Evolutionary conservation across 371 early-diverging fungal genomes (phyloP).

Genomic region (Mortierella sp.): DNA sequence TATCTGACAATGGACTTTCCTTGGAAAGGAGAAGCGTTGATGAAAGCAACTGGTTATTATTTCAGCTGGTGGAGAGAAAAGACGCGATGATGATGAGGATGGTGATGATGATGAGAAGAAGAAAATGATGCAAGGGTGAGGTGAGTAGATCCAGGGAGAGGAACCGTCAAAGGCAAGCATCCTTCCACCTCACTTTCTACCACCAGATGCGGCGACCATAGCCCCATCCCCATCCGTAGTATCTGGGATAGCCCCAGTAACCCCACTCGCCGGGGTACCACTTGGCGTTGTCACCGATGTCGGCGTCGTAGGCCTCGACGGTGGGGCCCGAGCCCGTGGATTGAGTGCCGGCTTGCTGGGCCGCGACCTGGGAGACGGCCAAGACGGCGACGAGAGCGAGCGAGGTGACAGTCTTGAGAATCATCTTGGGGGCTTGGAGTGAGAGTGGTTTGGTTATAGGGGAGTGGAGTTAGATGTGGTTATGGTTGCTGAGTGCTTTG

Average conservation of each 20-base stretch:
- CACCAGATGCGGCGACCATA: background rate
- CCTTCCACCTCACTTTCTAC: background rate
- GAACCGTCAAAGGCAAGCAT: background rate
- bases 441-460: background rate
- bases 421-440: background rate
- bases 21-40: background rate
- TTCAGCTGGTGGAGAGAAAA: background rate
- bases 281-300: background rate
- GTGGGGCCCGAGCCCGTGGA: background rate
- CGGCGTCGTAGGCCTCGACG: background rate
- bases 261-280: background rate
- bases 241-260: background rate
- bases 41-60: background rate
- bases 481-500: background rate
- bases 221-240: constrained; percentile 8
- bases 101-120: too few species aligned
- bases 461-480: background rate
- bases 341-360: background rate
- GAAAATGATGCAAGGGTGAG: background rate
- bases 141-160: background rate
- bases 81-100: too few species aligned
- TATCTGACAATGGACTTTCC: background rate
- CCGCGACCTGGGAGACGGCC: background rate
- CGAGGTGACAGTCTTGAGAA: constrained; percentile 12
- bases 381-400: constrained; percentile 6